phyloP scores from a whole-genome alignment of 169 alveolate genomes.

The Amoebophrya sp. region DNA sequence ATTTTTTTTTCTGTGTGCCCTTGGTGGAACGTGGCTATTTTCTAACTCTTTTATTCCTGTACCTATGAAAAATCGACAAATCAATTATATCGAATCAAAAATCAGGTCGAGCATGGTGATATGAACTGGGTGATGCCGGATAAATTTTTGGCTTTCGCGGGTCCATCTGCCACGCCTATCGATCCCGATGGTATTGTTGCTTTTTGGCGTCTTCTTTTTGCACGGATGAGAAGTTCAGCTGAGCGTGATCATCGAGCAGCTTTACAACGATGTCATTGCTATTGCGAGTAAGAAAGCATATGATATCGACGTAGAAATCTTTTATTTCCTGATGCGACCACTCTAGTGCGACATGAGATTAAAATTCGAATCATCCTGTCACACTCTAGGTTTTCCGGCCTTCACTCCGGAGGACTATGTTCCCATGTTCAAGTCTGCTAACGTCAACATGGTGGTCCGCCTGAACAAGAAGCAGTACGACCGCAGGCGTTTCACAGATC shows the following conservation, averaged over 20 bases:
- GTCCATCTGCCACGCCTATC: constrained; percentile 65
- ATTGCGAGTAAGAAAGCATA: constrained; percentile 38
- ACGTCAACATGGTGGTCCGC: constrained; percentile 76
- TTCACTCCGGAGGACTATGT: constrained; percentile 83
- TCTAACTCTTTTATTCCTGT: no score
- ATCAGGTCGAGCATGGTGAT: constrained; percentile 64
- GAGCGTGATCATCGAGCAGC: constrained; percentile 50
- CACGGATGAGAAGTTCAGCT: no score
- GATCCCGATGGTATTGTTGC: constrained; percentile 55
- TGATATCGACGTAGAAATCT: no score
- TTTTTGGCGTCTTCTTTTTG: no score
- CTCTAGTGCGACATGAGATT: no score
- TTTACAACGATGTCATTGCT: constrained; percentile 53
- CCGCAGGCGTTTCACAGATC: constrained; percentile 56
- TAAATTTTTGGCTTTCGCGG: constrained; percentile 83
- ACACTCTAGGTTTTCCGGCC: constrained; percentile 52
- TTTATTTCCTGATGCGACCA: no score
- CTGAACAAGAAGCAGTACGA: constrained; percentile 82
- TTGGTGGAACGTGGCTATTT: no score
- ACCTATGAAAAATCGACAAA: no score
- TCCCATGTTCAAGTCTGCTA: constrained; percentile 72
- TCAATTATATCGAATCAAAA: no score
- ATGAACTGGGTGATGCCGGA: constrained; percentile 86
- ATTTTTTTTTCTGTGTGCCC: background rate
- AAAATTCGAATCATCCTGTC: no score